Base-by-base conservation (phyloP, 2,329 filamentous ascomycete genomes). In the Fusarium acutatum region DNA sequence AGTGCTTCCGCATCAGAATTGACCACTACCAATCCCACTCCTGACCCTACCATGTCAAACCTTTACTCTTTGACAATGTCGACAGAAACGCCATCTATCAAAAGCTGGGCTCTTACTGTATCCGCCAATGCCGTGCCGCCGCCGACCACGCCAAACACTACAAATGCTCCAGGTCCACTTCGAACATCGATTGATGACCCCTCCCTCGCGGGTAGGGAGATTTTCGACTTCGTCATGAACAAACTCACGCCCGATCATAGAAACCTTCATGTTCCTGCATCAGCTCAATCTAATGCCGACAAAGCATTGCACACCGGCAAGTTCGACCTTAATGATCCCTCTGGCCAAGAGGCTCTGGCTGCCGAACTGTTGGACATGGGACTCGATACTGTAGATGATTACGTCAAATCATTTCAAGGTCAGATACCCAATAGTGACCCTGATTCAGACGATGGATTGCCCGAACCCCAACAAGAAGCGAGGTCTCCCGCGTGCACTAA, bases 31-130 rank as follows among this genome's bases (percentile, higher is more conserved):
- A 4, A 17, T n/a, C 5, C 22, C 14, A 32, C 28, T 22, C 20
- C 26, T 5, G 9, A 15, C 20, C 13, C 10, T 32, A n/a, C 28
- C 46, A 18, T 5, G 28, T 18, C 46, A 18, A 32, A 7, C 3
- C 28, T 18, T 12, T n/a, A 10, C 10, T 49, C 11, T 5, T 15
- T 5, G 0, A n/a, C 15, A 8, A 30, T 5, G 20, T 6, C 20
- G 15, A 14, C 20, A 30, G 7, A 30, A 30, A 17, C 20, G 9
- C 17, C n/a, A 57, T 43, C 38, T 13, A 15, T 22, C 17, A 43
- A 28, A 57, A 26, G 9, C n/a, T 34, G n/a, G 17, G 13, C 17
- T 8, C 12, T 43, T 22, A 26, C 38, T 34, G 9, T 41, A 28
- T 43, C 38, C 13, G 6, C 53, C 28, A 34, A n/a, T 57, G 12